Evolutionary conservation across 495 filamentous ascomycete genomes (phyloP).

Genomic region (Annulohypoxylon nitens): DNA sequence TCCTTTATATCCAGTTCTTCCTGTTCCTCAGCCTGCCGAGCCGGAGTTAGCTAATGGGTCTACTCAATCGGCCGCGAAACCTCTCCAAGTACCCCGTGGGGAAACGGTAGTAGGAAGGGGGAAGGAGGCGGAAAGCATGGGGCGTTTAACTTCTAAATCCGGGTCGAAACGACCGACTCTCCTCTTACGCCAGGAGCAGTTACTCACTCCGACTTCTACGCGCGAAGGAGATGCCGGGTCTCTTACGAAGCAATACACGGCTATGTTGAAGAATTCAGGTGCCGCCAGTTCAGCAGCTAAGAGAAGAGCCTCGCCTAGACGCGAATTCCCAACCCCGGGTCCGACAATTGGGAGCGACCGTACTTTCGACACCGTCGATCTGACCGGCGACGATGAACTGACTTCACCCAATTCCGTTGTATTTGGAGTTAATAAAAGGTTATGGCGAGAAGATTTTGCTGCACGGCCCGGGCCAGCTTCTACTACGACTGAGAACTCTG

Average conservation of each 20-base stretch:
- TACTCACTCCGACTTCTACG: slow-evolving; percentile 54
- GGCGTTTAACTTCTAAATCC: slow-evolving; percentile 44
- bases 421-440: slow-evolving; percentile 64
- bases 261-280: slow-evolving; percentile 45
- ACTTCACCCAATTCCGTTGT: slow-evolving; percentile 56
- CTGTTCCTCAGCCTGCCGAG: slow-evolving; percentile 24
- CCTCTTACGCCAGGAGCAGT: slow-evolving; percentile 51
- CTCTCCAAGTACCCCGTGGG: slow-evolving; percentile 28
- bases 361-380: slow-evolving; percentile 73
- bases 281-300: slow-evolving; percentile 43
- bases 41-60: slow-evolving; percentile 43
- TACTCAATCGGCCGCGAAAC: slow-evolving; percentile 30
- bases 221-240: slow-evolving; percentile 45
- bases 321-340: slow-evolving; percentile 44
- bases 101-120: slow-evolving; percentile 29
- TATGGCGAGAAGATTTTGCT: slow-evolving; percentile 73
- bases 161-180: slow-evolving; percentile 47
- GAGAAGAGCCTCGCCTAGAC: slow-evolving; percentile 41
- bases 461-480: slow-evolving; percentile 51
- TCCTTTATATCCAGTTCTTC: slow-evolving; percentile 46
- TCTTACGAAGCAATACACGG: slow-evolving; percentile 53
- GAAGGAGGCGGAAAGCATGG: slow-evolving; percentile 46
- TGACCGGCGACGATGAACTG: slow-evolving; percentile 71
- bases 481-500: slow-evolving; percentile 65
- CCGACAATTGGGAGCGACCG: slow-evolving; percentile 45